Conservation (phyloP, 2,329 filamentous ascomycete species). For the Ophiostoma perfectum region DNA sequence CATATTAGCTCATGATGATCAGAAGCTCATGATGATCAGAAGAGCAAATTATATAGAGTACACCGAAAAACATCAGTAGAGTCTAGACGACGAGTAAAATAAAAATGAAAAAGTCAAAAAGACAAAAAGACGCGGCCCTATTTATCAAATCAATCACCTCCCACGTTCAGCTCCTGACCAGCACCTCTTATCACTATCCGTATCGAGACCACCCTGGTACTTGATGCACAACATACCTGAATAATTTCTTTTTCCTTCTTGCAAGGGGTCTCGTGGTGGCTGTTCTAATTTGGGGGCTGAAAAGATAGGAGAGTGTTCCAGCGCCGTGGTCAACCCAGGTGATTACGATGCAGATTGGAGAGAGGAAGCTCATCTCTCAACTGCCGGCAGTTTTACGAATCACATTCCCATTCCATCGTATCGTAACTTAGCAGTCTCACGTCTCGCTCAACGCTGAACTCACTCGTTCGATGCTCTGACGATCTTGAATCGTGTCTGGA, state of each 20-base stretch:
- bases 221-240: conserved; percentile 4
- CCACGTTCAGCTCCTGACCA: neutral
- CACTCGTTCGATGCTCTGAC: no score
- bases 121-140: neutral
- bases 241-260: conserved; percentile 1
- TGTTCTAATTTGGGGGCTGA: conserved; percentile 1
- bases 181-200: neutral
- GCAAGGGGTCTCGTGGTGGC: neutral
- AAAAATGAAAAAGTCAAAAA: neutral
- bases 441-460: no score
- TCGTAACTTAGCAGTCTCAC: no score
- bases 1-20: no score
- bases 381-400: no score
- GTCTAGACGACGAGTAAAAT: neutral
- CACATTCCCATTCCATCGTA: no score
- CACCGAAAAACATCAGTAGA: no score
- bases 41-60: no score
- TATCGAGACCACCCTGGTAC: neutral
- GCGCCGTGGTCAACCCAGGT: neutral
- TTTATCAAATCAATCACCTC: neutral
- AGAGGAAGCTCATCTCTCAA: no score
- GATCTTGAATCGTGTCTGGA: no score
- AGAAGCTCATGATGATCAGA: no score
- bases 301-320: neutral
- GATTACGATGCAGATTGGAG: no score